Evolutionary conservation across 192 early-diverging fungal species (phyloP).

Genomic region (Cladochytrium replicatum): DNA sequence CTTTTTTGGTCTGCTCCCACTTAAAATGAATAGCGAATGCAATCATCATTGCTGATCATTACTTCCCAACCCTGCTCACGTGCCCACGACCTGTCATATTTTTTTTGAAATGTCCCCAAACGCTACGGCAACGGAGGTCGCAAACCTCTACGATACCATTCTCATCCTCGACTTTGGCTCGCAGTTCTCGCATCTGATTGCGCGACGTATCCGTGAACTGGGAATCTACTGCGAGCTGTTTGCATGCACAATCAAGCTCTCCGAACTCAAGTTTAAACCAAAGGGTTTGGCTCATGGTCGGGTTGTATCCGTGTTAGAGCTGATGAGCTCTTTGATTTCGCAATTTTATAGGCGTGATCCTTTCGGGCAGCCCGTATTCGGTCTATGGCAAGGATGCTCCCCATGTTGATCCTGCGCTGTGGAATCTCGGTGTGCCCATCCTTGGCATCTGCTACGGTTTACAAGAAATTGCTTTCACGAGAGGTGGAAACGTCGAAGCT

Average conservation of each 20-base stretch:
- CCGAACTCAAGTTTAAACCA: conserved; percentile 88
- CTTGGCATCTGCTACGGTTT: conserved; percentile 99
- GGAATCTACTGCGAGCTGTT: conserved; percentile 98
- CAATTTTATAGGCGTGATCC: conserved; percentile 59
- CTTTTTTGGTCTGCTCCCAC: too few species aligned
- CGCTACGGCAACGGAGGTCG: conserved; percentile 52
- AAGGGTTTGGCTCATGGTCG: conserved; percentile 48
- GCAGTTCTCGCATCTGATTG: conserved; percentile 97
- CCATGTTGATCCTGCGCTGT: conserved; percentile 84
- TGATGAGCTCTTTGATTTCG: neutral
- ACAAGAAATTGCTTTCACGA: conserved; percentile 84
- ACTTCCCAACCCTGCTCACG: too few species aligned
- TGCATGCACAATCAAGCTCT: conserved; percentile 92
- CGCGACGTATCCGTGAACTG: conserved; percentile 86
- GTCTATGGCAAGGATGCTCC: conserved; percentile 92
- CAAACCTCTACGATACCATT: conserved; percentile 86
- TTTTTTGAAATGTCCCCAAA: too few species aligned
- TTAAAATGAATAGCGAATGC: too few species aligned
- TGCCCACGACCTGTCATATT: too few species aligned
- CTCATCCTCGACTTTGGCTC: conserved; percentile 99
- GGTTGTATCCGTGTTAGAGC: neutral
- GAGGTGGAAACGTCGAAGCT: conserved; percentile 78
- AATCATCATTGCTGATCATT: too few species aligned
- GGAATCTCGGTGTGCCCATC: conserved; percentile 78
- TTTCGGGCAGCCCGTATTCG: conserved; percentile 94